Evolutionary conservation across 768 basidiomycete genomes (phyloP).

Genomic region (Tulasnella sp.): DNA sequence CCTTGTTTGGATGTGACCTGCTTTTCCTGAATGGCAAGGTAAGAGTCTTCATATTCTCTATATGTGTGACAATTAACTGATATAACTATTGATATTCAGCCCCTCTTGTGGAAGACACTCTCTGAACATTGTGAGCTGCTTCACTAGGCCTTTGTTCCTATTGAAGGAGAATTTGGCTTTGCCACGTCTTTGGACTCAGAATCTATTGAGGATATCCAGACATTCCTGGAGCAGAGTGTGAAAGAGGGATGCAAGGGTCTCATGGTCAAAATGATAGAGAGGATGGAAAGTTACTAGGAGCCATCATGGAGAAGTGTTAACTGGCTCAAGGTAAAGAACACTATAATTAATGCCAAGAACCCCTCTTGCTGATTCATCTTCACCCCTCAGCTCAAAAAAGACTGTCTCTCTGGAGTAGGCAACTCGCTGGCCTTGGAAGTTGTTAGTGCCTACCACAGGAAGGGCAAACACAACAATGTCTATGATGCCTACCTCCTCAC

Average conservation of each 20-base stretch:
- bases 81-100: too few species aligned
- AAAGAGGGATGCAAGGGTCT: slow-evolving; percentile 98
- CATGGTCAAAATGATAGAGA: slow-evolving; percentile 98
- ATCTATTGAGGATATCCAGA: slow-evolving; percentile 85
- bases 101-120: slow-evolving; percentile 67
- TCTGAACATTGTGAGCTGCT: slow-evolving; percentile 67
- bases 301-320: slow-evolving; percentile 92
- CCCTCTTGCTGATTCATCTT: slow-evolving; percentile 3
- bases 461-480: slow-evolving; percentile 93
- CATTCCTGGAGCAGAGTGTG: slow-evolving; percentile 90
- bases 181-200: slow-evolving; percentile 85
- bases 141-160: slow-evolving; percentile 63
- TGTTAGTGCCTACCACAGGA: slow-evolving; percentile 95
- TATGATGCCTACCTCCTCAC: slow-evolving; percentile 97
- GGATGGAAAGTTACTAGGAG: slow-evolving; percentile 85
- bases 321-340: slow-evolving; percentile 78
- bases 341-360: neutral
- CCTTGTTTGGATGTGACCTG: slow-evolving; percentile 91
- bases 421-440: slow-evolving; percentile 96
- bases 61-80: neutral
- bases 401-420: slow-evolving; percentile 91
- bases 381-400: slow-evolving; percentile 81
- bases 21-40: slow-evolving; percentile 97
- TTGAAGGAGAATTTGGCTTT: slow-evolving; percentile 85
- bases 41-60: slow-evolving; percentile 21